Percentiles rank a stretch among this genome's conserved stretches.
These are phyloP conservation scores for Guadua angustifolia DNA, from an alignment of 176 grass and related monocot species.

Conservation along the genomic window DNA sequence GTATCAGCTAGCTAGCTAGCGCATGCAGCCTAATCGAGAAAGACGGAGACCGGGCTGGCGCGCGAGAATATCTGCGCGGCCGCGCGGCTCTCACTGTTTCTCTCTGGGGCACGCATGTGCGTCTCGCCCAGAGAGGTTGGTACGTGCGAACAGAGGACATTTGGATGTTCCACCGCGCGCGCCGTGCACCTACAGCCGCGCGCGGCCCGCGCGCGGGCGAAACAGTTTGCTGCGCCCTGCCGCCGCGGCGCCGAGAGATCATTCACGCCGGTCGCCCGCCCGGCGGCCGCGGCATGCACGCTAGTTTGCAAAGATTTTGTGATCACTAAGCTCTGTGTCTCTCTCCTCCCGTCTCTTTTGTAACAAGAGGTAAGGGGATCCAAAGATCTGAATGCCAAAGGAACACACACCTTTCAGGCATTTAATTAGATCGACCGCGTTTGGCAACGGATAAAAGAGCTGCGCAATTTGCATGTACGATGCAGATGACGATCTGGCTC, in stretches of 20 bases:
- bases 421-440: background rate
- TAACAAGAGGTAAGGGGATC: background rate
- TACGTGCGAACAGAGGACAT: background rate
- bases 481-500: background rate
- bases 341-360: too few species aligned
- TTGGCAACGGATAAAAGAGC: background rate
- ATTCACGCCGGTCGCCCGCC: background rate
- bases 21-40: background rate
- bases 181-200: background rate
- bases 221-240: conserved; percentile 10
- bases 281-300: background rate
- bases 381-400: background rate
- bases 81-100: background rate
- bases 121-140: background rate
- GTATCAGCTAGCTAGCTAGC: conserved; percentile 25
- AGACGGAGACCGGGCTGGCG: conserved; percentile 2
- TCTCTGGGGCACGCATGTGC: background rate
- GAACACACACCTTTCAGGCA: background rate
- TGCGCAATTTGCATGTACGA: background rate
- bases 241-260: background rate
- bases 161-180: background rate
- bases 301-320: background rate
- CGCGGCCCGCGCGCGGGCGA: background rate
- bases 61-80: background rate
- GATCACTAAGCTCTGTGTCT: too few species aligned